A percentile compares a stretch with the other conserved stretches of the same genome.
Conservation (phyloP, 1,284 basidiomycete genomes). For the Irpex lacteus region DNA sequence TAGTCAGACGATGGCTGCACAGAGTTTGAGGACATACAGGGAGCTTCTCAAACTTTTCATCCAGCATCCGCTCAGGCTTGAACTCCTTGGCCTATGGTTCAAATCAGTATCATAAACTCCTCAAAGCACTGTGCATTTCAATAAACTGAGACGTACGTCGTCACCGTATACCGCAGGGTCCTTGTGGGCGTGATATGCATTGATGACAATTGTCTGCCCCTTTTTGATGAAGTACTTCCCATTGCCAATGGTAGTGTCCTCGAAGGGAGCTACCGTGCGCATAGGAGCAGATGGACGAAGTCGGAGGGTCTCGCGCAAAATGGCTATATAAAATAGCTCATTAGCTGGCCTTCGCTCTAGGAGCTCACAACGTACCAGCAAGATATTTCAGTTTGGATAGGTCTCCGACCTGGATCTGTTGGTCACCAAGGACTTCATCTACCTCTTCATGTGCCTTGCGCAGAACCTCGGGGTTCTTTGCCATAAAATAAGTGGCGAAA, state of each 20-base stretch:
- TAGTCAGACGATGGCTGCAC: neutral
- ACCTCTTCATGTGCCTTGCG: slow-evolving; percentile 45
- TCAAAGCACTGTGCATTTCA: too few species aligned
- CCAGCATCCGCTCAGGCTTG: slow-evolving; percentile 47
- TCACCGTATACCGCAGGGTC: slow-evolving; percentile 49
- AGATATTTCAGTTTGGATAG: slow-evolving; percentile 43
- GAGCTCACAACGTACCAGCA: slow-evolving; percentile 24
- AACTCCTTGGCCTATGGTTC: slow-evolving; percentile 30
- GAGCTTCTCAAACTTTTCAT: slow-evolving; percentile 42
- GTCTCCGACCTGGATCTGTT: slow-evolving; percentile 36
- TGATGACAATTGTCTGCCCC: slow-evolving; percentile 31
- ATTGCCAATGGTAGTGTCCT: slow-evolving; percentile 37
- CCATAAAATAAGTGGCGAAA: slow-evolving; percentile 37
- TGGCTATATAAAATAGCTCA: slow-evolving; percentile 24
- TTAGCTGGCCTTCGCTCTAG: neutral
- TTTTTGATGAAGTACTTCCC: slow-evolving; percentile 41
- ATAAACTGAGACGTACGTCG: slow-evolving; percentile 35
- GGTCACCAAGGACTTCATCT: slow-evolving; percentile 40
- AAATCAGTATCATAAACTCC: too few species aligned
- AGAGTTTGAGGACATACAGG: slow-evolving; percentile 29
- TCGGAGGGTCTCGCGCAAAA: slow-evolving; percentile 46
- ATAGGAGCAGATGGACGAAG: slow-evolving; percentile 39
- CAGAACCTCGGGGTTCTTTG: slow-evolving; percentile 44
- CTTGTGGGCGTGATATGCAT: slow-evolving; percentile 35
- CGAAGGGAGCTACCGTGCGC: slow-evolving; percentile 32